Base-by-base conservation (phyloP, 225 moss, liverwort and hornwort species). In the Pseudisothecium myosuroides region DNA sequence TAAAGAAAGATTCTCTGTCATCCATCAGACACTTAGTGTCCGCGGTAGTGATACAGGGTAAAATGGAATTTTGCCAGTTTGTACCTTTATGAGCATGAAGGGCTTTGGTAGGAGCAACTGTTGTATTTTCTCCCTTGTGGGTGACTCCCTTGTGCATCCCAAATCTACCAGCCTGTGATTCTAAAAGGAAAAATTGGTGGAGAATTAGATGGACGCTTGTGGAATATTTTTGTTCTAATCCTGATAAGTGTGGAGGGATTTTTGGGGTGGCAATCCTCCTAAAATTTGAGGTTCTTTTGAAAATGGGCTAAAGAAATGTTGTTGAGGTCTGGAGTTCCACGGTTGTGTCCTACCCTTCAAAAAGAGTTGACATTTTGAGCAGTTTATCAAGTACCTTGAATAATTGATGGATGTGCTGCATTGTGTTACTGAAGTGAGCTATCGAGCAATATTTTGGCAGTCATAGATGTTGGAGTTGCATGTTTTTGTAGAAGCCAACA, bases 91-190 rank as follows among this genome's bases (percentile, higher is more conserved):
- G 45, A 43, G 26, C 34, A 20, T 66, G 64, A 43, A 64, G 55
- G 31, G 31, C 43, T 73, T 84, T 64, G 76, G 89, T 95, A 37
- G 96, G 95, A 55, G 90, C 93, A 29, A 95, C 96, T 41, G 88
- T 96, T 49, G 96, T 91, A 56, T 96, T 95, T 87, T 87, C 91
- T 47, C 91, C 89, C 27, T 76, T 96, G 82, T 95, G 95, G 94
- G 81, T 96, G 84, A 67, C 92, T 81, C 94, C 95, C 14, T 58
- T 92, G 23, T 92, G 92, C 67, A 81, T 95, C 95, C n/a, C 20
- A 88, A 93, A 41, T 92, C 91, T 49, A 85, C 91, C 61, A 93
- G 31, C 81, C 89, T 54, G 82, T 93, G 52, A 68, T 95, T 64
- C 89, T 87, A 14, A 76, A 87, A 62, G 43, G 88, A n/a, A 67